Evolutionary conservation across 208 protist genomes (phyloP).

Genomic region (Porcisia hertigi): DNA sequence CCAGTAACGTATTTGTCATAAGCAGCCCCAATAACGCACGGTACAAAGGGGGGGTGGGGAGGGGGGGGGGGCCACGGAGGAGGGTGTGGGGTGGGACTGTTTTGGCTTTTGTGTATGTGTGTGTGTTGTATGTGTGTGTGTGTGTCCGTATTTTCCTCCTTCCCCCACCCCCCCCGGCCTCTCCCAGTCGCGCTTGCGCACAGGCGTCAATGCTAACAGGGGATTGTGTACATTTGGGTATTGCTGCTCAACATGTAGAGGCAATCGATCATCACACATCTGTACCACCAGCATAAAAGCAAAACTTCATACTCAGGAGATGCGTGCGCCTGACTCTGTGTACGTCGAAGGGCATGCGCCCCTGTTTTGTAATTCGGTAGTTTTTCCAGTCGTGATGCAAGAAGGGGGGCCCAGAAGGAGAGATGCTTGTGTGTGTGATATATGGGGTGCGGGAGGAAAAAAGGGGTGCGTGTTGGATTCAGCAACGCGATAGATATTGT

Average conservation of each 20-base stretch:
- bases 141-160: not conserved
- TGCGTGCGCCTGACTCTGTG: not conserved
- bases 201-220: not conserved
- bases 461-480: not conserved
- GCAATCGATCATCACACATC: not conserved
- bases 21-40: not conserved
- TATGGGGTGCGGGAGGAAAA: not conserved
- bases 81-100: not conserved
- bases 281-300: not conserved
- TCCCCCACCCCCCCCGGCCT: not conserved
- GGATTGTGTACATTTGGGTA: not conserved
- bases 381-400: not conserved
- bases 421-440: not conserved
- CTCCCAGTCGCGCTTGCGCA: not conserved
- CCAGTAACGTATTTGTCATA: constrained; percentile 2
- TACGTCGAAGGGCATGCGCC: not conserved
- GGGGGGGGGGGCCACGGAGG: not conserved
- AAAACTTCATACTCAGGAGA: not conserved
- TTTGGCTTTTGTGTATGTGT: not conserved
- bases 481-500: not conserved
- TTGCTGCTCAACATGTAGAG: not conserved
- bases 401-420: not conserved
- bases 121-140: too few species aligned
- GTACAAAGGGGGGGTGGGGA: not conserved
- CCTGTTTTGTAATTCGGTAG: not conserved